Conservation (phyloP, 441 rosid species). For the Biscutella laevigata region DNA sequence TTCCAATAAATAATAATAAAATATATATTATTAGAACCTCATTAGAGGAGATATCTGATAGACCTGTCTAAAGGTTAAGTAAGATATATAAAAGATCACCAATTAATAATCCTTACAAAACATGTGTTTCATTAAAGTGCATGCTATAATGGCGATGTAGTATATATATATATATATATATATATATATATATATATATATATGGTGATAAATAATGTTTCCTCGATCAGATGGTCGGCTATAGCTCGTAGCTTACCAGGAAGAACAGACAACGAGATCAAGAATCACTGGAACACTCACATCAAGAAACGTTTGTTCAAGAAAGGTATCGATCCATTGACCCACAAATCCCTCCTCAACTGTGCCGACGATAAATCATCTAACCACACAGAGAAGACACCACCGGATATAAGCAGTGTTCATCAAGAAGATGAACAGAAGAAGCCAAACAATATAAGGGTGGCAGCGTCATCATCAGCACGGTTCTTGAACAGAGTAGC, state of each 20-base stretch:
- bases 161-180: too few relatives aligned
- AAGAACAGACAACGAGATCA: too few relatives aligned
- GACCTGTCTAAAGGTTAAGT: too few relatives aligned
- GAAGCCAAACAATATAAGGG: neutral
- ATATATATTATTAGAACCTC: too few relatives aligned
- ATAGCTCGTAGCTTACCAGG: conserved; percentile 56
- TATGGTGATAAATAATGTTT: too few relatives aligned
- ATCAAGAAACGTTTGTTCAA: conserved; percentile 57
- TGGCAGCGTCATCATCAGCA: conserved; percentile 17
- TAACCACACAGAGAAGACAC: neutral
- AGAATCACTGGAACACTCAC: conserved; percentile 74
- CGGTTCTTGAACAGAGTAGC: conserved; percentile 29
- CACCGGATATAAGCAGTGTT: neutral
- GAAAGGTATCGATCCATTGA: conserved; percentile 57
- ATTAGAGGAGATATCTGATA: too few relatives aligned
- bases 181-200: too few relatives aligned
- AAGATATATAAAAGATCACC: neutral
- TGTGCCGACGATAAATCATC: conserved; percentile 10
- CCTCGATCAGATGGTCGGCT: conserved; percentile 72
- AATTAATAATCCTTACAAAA: neutral
- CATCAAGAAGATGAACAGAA: conserved; percentile 1
- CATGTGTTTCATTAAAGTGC: neutral
- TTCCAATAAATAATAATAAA: too few relatives aligned
- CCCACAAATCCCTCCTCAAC: conserved; percentile 35
- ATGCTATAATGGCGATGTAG: neutral